Conservation (phyloP, 768 basidiomycete genomes). For the Rhodotorula babjevae region DNA sequence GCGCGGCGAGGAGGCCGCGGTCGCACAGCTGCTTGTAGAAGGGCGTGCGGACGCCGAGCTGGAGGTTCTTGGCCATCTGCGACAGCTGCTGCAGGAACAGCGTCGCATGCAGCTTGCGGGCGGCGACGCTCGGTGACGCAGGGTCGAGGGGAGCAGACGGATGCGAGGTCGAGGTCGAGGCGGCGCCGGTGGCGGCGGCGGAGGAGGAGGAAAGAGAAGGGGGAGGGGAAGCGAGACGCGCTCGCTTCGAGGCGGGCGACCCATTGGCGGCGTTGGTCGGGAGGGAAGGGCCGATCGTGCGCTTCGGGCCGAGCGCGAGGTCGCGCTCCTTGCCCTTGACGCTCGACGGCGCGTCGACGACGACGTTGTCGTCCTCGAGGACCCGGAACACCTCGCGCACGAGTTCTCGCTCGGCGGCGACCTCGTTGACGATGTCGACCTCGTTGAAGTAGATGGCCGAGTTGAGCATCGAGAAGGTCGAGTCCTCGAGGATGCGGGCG, state of each 20-base stretch:
- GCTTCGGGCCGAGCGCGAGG: slow-evolving; percentile 39
- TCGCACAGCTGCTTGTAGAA: slow-evolving; percentile 85
- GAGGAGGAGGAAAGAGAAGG: not conserved
- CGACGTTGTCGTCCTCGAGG: slow-evolving; percentile 47
- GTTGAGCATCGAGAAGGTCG: slow-evolving; percentile 93
- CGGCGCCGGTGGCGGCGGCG: not conserved
- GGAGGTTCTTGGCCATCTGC: slow-evolving; percentile 93
- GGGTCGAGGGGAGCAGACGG: not conserved
- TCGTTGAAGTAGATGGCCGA: slow-evolving; percentile 98
- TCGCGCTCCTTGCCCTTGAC: slow-evolving; percentile 37
- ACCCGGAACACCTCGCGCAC: slow-evolving; percentile 70
- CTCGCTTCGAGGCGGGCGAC: slow-evolving; percentile 13
- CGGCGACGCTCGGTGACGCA: not conserved
- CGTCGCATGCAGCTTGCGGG: slow-evolving; percentile 64
- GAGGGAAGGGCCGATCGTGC: slow-evolving; percentile 41
- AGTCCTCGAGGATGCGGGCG: slow-evolving; percentile 87
- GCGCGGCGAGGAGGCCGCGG: slow-evolving; percentile 78
- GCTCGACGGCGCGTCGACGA: not conserved
- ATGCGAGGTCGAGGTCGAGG: slow-evolving; percentile 5
- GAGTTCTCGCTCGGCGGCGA: slow-evolving; percentile 72
- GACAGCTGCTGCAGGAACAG: slow-evolving; percentile 85
- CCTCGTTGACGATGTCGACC: slow-evolving; percentile 89
- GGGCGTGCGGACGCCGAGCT: slow-evolving; percentile 73
- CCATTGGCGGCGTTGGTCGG: not conserved
- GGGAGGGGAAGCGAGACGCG: not conserved